Conservation (phyloP, 1,139 yeast species). For the Yamadazyma atlantica region DNA sequence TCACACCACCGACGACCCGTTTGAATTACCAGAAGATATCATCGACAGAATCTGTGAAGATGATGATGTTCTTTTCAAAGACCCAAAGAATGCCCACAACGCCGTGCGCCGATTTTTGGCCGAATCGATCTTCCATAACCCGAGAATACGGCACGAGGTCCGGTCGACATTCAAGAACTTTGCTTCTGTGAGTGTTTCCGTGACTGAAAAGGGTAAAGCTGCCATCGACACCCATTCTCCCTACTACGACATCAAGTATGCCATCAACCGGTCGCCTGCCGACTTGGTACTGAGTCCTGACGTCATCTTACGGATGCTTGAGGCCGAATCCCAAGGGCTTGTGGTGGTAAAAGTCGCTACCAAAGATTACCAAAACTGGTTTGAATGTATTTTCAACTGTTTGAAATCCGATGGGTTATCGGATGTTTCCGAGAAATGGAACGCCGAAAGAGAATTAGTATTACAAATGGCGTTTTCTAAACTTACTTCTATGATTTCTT, state of each 20-base stretch:
- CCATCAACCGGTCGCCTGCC: conserved; percentile 72
- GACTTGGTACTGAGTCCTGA: conserved; percentile 79
- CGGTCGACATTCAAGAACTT: conserved; percentile 67
- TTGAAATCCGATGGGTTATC: conserved; percentile 83
- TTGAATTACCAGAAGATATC: conserved; percentile 62
- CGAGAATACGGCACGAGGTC: conserved; percentile 73
- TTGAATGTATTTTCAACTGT: conserved; percentile 51
- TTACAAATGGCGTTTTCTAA: conserved; percentile 68
- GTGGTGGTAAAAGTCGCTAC: conserved; percentile 49
- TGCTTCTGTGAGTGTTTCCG: conserved; percentile 69
- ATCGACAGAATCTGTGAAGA: conserved; percentile 56
- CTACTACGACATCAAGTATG: conserved; percentile 88
- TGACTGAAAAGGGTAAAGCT: conserved; percentile 85
- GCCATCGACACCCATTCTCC: conserved; percentile 81
- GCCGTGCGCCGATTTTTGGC: conserved; percentile 77
- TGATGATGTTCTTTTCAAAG: conserved; percentile 56
- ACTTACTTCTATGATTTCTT: conserved; percentile 64
- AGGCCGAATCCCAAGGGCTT: conserved; percentile 75
- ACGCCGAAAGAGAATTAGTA: conserved; percentile 66
- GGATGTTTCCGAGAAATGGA: conserved; percentile 81
- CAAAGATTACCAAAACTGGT: conserved; percentile 44
- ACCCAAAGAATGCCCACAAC: conserved; percentile 62
- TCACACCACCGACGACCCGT: conserved; percentile 74
- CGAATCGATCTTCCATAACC: conserved; percentile 79
- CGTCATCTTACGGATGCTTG: conserved; percentile 81